Evolutionary conservation across 2,329 filamentous ascomycete genomes (phyloP).

Genomic region (Fusarium sp.): DNA sequence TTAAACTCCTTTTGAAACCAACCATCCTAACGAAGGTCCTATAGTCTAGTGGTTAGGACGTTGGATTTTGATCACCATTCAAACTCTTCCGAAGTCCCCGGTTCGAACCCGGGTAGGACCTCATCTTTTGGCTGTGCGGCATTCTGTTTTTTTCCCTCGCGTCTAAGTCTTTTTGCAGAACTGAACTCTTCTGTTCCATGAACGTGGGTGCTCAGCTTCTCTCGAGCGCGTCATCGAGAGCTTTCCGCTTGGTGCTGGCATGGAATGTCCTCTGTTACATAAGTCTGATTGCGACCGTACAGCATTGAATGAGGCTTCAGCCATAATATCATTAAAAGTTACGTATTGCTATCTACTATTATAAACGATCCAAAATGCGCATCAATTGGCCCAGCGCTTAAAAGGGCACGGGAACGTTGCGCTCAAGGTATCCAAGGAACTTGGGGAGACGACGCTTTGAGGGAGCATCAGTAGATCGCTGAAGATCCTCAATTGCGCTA

Average conservation of each 20-base stretch:
- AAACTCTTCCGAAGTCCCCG: constrained; percentile 18
- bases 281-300: background rate
- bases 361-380: background rate
- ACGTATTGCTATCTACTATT: background rate
- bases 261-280: background rate
- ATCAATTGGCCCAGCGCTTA: background rate
- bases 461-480: constrained; percentile 52
- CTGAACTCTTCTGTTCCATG: no score
- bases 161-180: background rate
- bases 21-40: background rate
- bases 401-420: constrained; percentile 55
- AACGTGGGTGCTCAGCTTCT: background rate
- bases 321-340: constrained; percentile 1
- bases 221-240: background rate
- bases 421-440: constrained; percentile 62
- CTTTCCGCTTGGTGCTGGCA: background rate
- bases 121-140: background rate
- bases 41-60: constrained; percentile 31
- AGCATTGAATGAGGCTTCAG: background rate
- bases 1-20: fast-evolving
- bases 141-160: fast-evolving
- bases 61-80: constrained; percentile 21
- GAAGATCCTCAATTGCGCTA: constrained; percentile 71
- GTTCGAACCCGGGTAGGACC: constrained; percentile 31
- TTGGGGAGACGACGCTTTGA: constrained; percentile 60